Evolutionary conservation across 2,329 filamentous ascomycete species (phyloP).

Genomic region (Scedosporium apiospermum): DNA sequence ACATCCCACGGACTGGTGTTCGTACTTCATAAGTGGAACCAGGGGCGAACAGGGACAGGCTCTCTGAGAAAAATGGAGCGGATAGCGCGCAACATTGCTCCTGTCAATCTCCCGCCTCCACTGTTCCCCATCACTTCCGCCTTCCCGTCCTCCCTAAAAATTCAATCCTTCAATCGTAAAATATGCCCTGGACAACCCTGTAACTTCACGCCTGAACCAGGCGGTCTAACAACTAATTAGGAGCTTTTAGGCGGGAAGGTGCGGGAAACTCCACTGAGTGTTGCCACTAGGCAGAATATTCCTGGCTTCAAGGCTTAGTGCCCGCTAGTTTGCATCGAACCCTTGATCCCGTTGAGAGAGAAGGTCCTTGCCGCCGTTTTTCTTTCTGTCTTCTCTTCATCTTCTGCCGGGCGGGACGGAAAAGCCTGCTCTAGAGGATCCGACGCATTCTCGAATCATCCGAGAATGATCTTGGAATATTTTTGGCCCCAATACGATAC

Average conservation of each 20-base stretch:
- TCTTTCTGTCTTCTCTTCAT: not conserved
- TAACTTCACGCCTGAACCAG: not conserved
- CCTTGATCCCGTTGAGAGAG: not conserved
- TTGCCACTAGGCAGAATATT: not conserved
- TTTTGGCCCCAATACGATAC: no score
- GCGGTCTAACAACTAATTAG: no score
- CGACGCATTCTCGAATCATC: no score
- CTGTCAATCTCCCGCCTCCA: not conserved
- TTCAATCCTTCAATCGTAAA: not conserved
- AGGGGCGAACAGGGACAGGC: not conserved
- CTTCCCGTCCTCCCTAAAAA: not conserved
- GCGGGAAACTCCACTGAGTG: not conserved
- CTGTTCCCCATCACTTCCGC: not conserved
- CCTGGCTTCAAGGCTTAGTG: not conserved
- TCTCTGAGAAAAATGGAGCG: not conserved
- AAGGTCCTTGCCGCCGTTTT: not conserved
- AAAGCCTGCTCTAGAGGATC: not conserved
- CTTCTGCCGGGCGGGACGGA: not conserved
- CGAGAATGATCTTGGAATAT: no score
- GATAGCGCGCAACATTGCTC: not conserved
- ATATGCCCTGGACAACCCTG: not conserved
- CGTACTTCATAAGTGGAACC: not conserved
- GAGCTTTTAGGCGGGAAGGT: not conserved
- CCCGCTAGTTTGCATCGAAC: not conserved
- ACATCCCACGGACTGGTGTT: no score